Percentiles rank a stretch among this genome's conserved stretches.
Conservation (phyloP, 345 rosid genomes). For the Rhizophora apiculata region DNA sequence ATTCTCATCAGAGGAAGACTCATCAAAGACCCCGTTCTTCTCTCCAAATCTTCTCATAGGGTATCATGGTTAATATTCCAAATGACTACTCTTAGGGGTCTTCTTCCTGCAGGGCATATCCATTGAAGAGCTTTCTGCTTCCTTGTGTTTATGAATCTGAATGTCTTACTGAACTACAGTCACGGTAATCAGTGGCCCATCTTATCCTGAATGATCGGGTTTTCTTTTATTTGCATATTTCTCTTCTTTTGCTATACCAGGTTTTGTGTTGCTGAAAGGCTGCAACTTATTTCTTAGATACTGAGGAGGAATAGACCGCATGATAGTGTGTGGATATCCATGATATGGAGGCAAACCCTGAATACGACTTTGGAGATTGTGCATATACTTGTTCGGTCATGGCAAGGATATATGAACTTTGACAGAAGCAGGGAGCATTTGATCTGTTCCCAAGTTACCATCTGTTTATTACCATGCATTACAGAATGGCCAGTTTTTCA, state of each 20-base stretch:
- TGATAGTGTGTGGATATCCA: no score
- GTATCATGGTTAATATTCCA: no score
- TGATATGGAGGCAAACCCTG: no score
- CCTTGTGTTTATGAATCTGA: slow-evolving; percentile 41
- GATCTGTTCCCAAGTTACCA: no score
- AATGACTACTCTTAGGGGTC: no score
- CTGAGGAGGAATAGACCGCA: slow-evolving; percentile 44
- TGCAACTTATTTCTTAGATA: slow-evolving; percentile 49
- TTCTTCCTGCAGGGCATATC: slow-evolving; percentile 13
- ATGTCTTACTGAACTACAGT: slow-evolving; percentile 49
- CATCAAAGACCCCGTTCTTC: slow-evolving; percentile 30
- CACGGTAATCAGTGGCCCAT: slow-evolving; percentile 45
- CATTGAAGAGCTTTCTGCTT: slow-evolving; percentile 42
- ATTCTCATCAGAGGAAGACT: slow-evolving; percentile 44
- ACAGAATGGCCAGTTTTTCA: no score
- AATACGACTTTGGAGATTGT: no score
- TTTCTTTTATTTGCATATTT: slow-evolving; percentile 40
- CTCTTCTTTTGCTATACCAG: slow-evolving; percentile 30
- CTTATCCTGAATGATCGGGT: slow-evolving; percentile 43
- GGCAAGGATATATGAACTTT: no score
- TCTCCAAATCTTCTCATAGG: slow-evolving; percentile 23
- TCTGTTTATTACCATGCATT: no score
- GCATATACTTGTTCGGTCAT: no score
- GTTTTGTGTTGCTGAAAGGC: slow-evolving; percentile 32
- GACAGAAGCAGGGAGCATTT: no score